Evolutionary conservation across 1,284 basidiomycete species (phyloP).

Genomic region (Entoloma clypeatum): DNA sequence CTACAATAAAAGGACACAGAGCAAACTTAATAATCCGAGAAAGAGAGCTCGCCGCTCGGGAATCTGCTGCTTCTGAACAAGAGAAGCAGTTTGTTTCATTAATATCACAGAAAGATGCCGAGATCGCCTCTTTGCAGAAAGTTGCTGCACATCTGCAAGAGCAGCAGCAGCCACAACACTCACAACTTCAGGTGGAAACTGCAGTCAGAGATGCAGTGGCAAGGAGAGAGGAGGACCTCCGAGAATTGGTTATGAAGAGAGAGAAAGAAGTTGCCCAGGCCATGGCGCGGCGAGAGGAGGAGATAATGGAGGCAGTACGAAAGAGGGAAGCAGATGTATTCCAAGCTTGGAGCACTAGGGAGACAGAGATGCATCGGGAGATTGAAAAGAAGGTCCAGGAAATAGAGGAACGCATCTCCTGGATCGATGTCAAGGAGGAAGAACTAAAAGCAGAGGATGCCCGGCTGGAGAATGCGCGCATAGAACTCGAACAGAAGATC

Average conservation of each 20-base stretch:
- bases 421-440: slow-evolving; percentile 47
- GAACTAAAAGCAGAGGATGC: slow-evolving; percentile 52
- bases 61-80: slow-evolving; percentile 49
- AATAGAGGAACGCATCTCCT: slow-evolving; percentile 51
- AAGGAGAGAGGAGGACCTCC: slow-evolving; percentile 61
- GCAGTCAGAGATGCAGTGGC: slow-evolving; percentile 59
- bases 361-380: slow-evolving; percentile 51
- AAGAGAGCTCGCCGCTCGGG: slow-evolving; percentile 61
- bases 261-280: slow-evolving; percentile 68
- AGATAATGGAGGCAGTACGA: slow-evolving; percentile 67
- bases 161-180: slow-evolving; percentile 29
- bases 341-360: slow-evolving; percentile 55
- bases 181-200: slow-evolving; percentile 42
- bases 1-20: slow-evolving; percentile 60
- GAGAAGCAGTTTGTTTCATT: slow-evolving; percentile 47
- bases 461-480: slow-evolving; percentile 40
- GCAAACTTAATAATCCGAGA: slow-evolving; percentile 54
- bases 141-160: slow-evolving; percentile 37
- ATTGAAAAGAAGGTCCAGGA: slow-evolving; percentile 44
- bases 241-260: slow-evolving; percentile 58
- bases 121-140: slow-evolving; percentile 49
- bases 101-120: slow-evolving; percentile 54
- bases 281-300: slow-evolving; percentile 64
- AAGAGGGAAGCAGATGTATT: slow-evolving; percentile 66
- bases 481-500: slow-evolving; percentile 46